A percentile compares a stretch with the other conserved stretches of the same genome.
Conservation (phyloP, 768 basidiomycete genomes). For the Ramaria sp. region DNA sequence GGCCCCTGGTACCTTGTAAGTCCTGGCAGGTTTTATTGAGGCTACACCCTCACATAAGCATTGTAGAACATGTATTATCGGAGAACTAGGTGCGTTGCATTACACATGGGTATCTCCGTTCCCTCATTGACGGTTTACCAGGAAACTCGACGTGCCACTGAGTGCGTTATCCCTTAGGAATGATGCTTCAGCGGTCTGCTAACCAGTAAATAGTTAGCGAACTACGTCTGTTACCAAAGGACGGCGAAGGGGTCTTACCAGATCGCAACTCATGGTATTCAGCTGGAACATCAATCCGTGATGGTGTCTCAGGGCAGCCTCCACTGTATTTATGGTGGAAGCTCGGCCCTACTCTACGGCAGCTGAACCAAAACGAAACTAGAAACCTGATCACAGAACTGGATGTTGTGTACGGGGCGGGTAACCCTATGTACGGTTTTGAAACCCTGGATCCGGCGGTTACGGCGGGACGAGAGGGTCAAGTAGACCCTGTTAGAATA, state of each 20-base stretch:
- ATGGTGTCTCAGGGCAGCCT: conserved; percentile 46
- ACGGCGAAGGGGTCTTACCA: conserved; percentile 35
- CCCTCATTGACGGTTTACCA: neutral
- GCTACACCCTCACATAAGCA: conserved; percentile 8
- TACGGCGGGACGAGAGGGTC: conserved; percentile 29
- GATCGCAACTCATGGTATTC: conserved; percentile 50
- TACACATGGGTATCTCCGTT: neutral
- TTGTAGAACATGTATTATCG: conserved; percentile 67
- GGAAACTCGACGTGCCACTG: neutral
- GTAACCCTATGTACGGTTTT: conserved; percentile 79
- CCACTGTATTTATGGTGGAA: conserved; percentile 75
- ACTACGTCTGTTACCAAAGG: conserved; percentile 49
- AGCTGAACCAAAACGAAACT: conserved; percentile 50
- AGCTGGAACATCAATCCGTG: conserved; percentile 47
- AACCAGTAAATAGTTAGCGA: conserved; percentile 39
- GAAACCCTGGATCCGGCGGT: conserved; percentile 56
- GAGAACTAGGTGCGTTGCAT: conserved; percentile 36
- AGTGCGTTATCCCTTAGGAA: neutral
- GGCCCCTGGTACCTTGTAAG: conserved; percentile 54
- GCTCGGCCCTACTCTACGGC: conserved; percentile 48
- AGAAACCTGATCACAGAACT: conserved; percentile 74
- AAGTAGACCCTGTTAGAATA: conserved; percentile 46
- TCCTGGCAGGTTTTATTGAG: conserved; percentile 10
- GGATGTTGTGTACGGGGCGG: conserved; percentile 84
- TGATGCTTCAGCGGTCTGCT: conserved; percentile 73